phyloP scores from a whole-genome alignment of 306 rosid genomes.

The Cucumis cinereus region DNA sequence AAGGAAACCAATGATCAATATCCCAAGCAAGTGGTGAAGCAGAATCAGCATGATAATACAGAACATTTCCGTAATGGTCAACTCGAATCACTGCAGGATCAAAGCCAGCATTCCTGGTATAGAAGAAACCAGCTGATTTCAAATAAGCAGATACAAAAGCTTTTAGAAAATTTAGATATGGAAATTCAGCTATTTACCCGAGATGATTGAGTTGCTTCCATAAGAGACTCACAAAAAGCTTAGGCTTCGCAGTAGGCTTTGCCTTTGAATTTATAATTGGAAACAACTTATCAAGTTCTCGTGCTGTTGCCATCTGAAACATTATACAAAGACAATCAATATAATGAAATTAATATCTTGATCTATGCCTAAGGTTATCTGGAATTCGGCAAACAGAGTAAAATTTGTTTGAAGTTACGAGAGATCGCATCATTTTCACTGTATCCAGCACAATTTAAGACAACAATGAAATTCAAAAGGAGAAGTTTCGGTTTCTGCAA shows the following conservation, averaged over 20 bases:
- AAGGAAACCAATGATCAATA: conserved; percentile 94
- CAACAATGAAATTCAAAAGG: not conserved
- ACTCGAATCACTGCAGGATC: conserved; percentile 89
- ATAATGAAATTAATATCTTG: not conserved
- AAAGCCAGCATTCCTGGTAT: conserved; percentile 86
- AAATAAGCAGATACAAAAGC: not conserved
- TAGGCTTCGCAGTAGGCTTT: conserved; percentile 60
- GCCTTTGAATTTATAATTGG: conserved; percentile 63
- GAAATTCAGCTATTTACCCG: conserved; percentile 41
- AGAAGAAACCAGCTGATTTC: not conserved
- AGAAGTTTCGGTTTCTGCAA: not conserved
- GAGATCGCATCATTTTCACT: too few species aligned
- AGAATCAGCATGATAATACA: conserved; percentile 85
- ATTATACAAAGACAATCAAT: not conserved
- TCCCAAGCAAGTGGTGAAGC: conserved; percentile 98
- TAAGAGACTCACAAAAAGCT: conserved; percentile 57
- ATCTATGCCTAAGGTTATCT: too few species aligned
- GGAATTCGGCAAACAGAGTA: not conserved
- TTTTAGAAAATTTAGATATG: not conserved
- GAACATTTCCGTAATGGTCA: conserved; percentile 74
- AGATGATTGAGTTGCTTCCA: conserved; percentile 96
- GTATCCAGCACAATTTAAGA: not conserved
- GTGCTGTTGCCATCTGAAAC: conserved; percentile 38
- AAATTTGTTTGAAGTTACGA: not conserved
- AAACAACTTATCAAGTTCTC: conserved; percentile 51